Base-by-base conservation (phyloP, 805 yeast species). In the Cyberlindnera saturnus region DNA sequence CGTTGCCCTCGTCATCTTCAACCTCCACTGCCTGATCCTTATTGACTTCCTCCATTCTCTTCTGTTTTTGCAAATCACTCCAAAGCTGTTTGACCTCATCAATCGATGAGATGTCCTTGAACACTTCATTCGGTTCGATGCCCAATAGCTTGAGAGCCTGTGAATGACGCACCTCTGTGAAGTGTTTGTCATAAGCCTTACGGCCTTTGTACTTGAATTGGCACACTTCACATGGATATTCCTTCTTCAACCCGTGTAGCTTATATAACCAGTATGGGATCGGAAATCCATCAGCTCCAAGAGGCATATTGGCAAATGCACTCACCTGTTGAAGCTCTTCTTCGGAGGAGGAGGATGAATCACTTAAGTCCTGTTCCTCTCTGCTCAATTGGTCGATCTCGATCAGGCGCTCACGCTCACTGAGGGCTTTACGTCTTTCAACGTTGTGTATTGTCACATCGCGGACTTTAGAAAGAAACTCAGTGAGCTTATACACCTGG, bases 231-330 rank as follows among this genome's bases (percentile, higher is more conserved):
- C 99, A 93, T 1, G 64, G 55, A 53, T 79, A 86, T 41, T 75
- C 77, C 35, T 77, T 73, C 43, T 85, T 85, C 10, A 90, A 69
- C 0, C 99, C 99, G 55, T 88, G 89, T 36, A 90, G 67, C 61
- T 90, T 93, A 70, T 79, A 90, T 26, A 93, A 68, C 99, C 99
- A 93, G 42, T 73, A 79, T 2, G 99, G 99, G 26, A 93, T 87
- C 1, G 97, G 97, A 34, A 73, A 75, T 0, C 97, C 97, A 62
- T 90, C 97, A 16, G 86, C 75, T 0, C 96, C 98, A 0, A 86
- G 41, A 0, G 96, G 96, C 43, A 86, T 61, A 43, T 82, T 77
- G 43, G 28, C 28, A 23, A 23, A 23, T 13, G 28, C 46, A 2
- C 41, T 38, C 2, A 41, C 43, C 16, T 38, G 36, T 3, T 39